phyloP scores from a whole-genome alignment of 179 eudicot species.

The Beta corolliflora region DNA sequence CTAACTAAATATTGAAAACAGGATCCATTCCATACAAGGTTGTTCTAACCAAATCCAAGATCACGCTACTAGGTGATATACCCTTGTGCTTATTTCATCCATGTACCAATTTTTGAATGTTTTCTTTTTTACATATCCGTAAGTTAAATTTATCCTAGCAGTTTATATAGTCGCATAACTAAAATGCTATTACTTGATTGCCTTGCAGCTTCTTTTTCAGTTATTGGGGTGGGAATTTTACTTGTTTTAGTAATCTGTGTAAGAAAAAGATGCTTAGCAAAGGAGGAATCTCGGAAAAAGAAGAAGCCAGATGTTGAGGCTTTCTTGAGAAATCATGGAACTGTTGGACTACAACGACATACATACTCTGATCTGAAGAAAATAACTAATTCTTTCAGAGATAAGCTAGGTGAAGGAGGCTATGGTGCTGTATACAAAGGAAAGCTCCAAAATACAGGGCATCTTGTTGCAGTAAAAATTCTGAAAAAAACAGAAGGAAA shows the following conservation, averaged over 20 bases:
- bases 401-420: slow-evolving; percentile 44
- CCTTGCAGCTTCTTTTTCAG: slow-evolving; percentile 27
- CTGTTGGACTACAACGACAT: slow-evolving; percentile 29
- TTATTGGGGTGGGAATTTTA: slow-evolving; percentile 8
- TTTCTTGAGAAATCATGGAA: slow-evolving; percentile 32
- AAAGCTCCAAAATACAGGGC: slow-evolving; percentile 21
- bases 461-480: slow-evolving; percentile 38
- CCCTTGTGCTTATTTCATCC: not conserved
- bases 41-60: slow-evolving; percentile 10
- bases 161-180: not conserved
- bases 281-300: not conserved
- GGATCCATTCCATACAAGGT: slow-evolving; percentile 10
- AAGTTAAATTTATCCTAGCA: too few species aligned
- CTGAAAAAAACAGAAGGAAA: slow-evolving; percentile 30
- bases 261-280: slow-evolving; percentile 5
- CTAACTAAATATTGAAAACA: slow-evolving; percentile 9
- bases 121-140: not conserved
- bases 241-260: slow-evolving; percentile 4
- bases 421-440: slow-evolving; percentile 37
- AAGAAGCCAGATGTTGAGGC: slow-evolving; percentile 29
- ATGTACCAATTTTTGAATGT: not conserved
- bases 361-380: slow-evolving; percentile 35
- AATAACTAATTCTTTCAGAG: slow-evolving; percentile 37
- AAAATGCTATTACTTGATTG: not conserved
- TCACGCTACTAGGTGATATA: slow-evolving; percentile 24